Percentiles rank a stretch among this genome's conserved stretches.
These are phyloP conservation scores for Beauveria sp. DNA, from an alignment of 2,329 filamentous ascomycete genomes.

Conservation along the genomic window DNA sequence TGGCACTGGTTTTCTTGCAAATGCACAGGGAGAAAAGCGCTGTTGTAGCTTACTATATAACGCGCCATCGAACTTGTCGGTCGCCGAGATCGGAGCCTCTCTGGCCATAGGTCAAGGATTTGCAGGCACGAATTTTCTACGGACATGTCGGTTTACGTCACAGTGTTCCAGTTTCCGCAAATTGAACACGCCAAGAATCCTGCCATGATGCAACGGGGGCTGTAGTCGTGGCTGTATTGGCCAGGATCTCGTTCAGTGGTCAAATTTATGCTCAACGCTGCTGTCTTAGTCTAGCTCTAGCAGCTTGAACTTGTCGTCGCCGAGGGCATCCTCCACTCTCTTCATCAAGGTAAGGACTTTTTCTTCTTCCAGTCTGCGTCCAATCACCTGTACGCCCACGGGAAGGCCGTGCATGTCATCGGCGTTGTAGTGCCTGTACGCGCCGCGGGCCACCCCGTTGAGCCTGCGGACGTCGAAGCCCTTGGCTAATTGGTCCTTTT, in stretches of 20 bases:
- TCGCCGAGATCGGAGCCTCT: slow-evolving; percentile 6
- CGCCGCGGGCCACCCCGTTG: slow-evolving; percentile 74
- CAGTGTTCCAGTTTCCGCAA: background rate
- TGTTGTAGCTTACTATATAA: background rate
- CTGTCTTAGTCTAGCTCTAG: slow-evolving; percentile 36
- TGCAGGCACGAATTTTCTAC: background rate
- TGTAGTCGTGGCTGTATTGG: background rate
- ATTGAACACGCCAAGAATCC: background rate
- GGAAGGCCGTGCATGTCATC: slow-evolving; percentile 79
- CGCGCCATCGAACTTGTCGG: background rate
- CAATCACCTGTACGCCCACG: slow-evolving; percentile 78
- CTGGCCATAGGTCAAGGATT: background rate
- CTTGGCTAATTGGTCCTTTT: slow-evolving; percentile 56
- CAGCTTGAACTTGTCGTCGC: slow-evolving; percentile 43
- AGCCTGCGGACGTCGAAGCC: slow-evolving; percentile 55
- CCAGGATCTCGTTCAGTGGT: background rate
- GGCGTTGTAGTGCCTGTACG: slow-evolving; percentile 80
- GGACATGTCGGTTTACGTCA: background rate
- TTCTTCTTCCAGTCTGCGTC: slow-evolving; percentile 74
- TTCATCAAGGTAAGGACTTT: slow-evolving; percentile 79
- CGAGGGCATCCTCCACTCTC: slow-evolving; percentile 67
- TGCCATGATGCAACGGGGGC: background rate
- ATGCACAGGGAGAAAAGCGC: background rate
- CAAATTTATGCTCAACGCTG: background rate
- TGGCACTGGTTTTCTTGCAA: background rate